Base-by-base conservation (phyloP, 805 yeast genomes). In the Yarrowia sp. region DNA sequence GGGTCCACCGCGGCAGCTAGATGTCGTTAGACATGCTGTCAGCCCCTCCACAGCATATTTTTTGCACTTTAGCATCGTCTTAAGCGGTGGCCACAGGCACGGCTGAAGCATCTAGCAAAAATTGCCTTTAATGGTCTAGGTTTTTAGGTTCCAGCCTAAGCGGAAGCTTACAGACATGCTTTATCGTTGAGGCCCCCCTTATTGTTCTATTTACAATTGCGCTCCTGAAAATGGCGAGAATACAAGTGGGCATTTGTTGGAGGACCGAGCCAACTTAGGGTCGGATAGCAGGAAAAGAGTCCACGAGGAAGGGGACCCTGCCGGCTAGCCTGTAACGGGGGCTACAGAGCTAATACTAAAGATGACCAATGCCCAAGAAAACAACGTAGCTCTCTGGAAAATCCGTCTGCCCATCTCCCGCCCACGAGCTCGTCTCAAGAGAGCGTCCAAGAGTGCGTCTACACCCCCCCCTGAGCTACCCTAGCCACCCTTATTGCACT, bases 161-260 rank as follows among this genome's bases (percentile, higher is more conserved):
- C 61, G 61, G 61, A 55, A 55, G 61, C 46, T 55, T 55, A 55
- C 61, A 10, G 38, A 24, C 36, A 24, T 39, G 61, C 44, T 55
- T 39, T 55, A 55, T 55, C 46, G 46, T 55, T 24, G 36, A 24
- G 46, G 3, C 44, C 36, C 61, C 46, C 61, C 38, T 55, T 55
- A 55, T 55, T 55, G 61, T 55, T 53, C 34, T 20, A 20, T 38
- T 38, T 38, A 20, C 46, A 55, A 52, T 19, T 38, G 38, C 46
- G 61, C 61, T 39, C 61, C 61, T 39, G 46, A 40, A 24, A 24
- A 39, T 55, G 61, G 38, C 46, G 61, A 55, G 61, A 55, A 55
- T 55, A 55, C 61, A 55, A 55, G 61, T 55, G 46, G 61, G 44
- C 44, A 39, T 6, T 52, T 52, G 42, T 52, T 15, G 60, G 40